Percentiles rank a stretch among this genome's conserved stretches.
phyloP scores from a whole-genome alignment of 129 eudicot genomes.

The Saposhnikovia divaricata region DNA sequence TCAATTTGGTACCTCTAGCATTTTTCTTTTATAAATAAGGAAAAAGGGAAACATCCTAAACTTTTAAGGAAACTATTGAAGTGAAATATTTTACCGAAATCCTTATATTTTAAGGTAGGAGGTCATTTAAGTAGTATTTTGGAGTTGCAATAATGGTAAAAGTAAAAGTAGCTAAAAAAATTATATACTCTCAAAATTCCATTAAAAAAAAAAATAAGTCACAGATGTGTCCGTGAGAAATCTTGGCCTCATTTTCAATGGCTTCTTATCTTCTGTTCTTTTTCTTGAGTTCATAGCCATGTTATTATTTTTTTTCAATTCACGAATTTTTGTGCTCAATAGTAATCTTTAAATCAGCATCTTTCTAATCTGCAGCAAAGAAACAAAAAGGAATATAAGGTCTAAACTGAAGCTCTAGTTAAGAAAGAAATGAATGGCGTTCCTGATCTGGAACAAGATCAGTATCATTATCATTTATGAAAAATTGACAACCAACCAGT shows the following conservation, averaged over 20 bases:
- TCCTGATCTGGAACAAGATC: conserved; percentile 36
- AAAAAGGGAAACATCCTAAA: too few species aligned
- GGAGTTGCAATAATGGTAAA: too few species aligned
- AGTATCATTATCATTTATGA: conserved; percentile 51
- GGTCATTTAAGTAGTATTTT: too few species aligned
- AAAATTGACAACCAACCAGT: conserved; percentile 89
- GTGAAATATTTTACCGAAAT: too few species aligned
- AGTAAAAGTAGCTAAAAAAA: too few species aligned
- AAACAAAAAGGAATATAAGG: neutral
- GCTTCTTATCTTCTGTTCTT: neutral
- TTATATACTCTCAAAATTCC: too few species aligned
- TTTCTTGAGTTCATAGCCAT: neutral
- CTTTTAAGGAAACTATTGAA: too few species aligned
- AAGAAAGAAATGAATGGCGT: conserved; percentile 42
- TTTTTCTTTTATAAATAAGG: too few species aligned
- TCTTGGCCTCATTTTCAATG: neutral
- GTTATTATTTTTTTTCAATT: neutral
- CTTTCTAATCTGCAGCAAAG: neutral
- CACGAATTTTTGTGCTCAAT: conserved; percentile 5
- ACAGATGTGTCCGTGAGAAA: conserved; percentile 15
- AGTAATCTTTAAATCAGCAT: neutral
- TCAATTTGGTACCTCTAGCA: too few species aligned
- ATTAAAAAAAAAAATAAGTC: conserved; percentile 2
- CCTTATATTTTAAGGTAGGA: too few species aligned
- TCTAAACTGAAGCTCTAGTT: neutral